Conservation (phyloP, 176 grass and related monocot species). For the Bothriochloa decipiens region DNA sequence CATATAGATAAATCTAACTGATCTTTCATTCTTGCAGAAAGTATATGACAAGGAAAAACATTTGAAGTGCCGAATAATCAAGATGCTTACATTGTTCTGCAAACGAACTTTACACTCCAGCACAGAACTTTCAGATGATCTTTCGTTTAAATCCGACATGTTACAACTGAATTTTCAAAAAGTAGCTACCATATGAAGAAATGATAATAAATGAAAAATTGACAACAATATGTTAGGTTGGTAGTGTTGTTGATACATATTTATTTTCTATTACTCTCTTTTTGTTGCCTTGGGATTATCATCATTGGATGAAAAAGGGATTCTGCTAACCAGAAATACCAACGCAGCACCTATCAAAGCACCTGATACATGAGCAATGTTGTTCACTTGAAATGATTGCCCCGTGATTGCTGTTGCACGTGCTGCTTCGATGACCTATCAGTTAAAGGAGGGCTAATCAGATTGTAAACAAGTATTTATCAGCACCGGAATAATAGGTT, state of each 20-base stretch:
- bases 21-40: constrained; percentile 6
- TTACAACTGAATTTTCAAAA: constrained; percentile 2
- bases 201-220: constrained; percentile 21
- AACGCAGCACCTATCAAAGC: constrained; percentile 89
- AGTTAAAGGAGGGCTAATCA: constrained; percentile 8
- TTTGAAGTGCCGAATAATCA: background rate
- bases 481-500: background rate
- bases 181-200: background rate
- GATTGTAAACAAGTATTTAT: background rate
- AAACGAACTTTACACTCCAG: constrained; percentile 10
- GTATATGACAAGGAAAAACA: background rate
- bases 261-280: constrained; percentile 60
- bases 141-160: constrained; percentile 31
- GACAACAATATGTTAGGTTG: constrained; percentile 33
- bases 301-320: constrained; percentile 57
- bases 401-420: constrained; percentile 67
- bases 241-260: background rate
- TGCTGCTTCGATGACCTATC: constrained; percentile 92
- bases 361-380: constrained; percentile 93
- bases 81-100: constrained; percentile 10
- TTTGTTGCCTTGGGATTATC: constrained; percentile 45
- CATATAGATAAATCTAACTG: background rate
- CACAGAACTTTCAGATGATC: background rate
- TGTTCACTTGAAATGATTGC: constrained; percentile 76
- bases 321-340: constrained; percentile 65